Base-by-base conservation (phyloP, 257 asterid genomes). In the Nicotiana tabacum region DNA sequence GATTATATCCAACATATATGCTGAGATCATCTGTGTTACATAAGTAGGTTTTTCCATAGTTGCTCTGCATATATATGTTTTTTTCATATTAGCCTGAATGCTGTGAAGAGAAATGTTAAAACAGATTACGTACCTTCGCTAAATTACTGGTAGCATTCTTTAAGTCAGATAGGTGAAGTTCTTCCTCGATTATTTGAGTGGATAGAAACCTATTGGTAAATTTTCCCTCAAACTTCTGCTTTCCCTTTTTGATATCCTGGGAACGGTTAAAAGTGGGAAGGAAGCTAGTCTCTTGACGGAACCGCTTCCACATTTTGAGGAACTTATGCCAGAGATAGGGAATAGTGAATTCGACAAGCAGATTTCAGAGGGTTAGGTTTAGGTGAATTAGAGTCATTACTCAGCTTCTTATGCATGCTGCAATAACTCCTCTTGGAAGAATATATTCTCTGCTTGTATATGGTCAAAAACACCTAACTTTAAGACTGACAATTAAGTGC, bases 81-180 rank as follows among this genome's bases (percentile, higher is more conserved):
- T 43, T 39, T 43, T 43, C 9, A 43, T 43, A 43, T 58, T 58
- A 58, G 27, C 80, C 64, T 48, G 61, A 74, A 74, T 51, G 24
- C 24, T 5, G 15, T 27, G 32, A 17, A 5, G 17, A 81, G 77
- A 61, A 65, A 65, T n/a, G 48, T 16, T 35, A 67, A 53, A 69
- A 56, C 39, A 65, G 77, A 80, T 46, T 68, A 27, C 53, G 24
- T 32, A 91, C 96, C 93, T 86, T 78, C 78, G 86, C 92, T 86
- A 81, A 91, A 92, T 29, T 29, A 29, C 30, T 29, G 78, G 93
- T 87, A 48, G 93, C 92, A 39, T 64, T 57, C 61, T 84, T 64
- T 29, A 88, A 67, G 5, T 91, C 91, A 15, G 83, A 46, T n/a
- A 85, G 85, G 92, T 82, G 64, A 90, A 87, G 61, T 85, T 90